Base-by-base conservation (phyloP, 1,284 basidiomycete species). In the Tylopilus sp. region DNA sequence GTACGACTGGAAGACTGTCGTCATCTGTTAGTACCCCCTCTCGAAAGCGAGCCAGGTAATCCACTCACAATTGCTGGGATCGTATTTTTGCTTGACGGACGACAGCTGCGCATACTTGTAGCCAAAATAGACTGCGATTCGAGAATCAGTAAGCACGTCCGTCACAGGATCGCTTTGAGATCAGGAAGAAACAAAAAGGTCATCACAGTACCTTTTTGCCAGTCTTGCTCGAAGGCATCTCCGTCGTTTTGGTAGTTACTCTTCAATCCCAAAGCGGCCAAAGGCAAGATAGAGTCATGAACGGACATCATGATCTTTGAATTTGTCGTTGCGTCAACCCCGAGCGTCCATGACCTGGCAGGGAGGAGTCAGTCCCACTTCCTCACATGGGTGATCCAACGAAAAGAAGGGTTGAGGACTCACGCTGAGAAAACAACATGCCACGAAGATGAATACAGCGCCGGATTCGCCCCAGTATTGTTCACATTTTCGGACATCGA, bases 161-260 rank as follows among this genome's bases (percentile, higher is more conserved):
- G 7, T 33, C 29, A 12, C 10, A 12, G 29, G 10, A 5, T 11
- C 11, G 10, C n/a, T 11, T 18, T 10, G 9, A 37, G 35, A 10
- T 12, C 10, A 14, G 7, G 11, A 37, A 20, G 20, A 20, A 36
- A 11, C 4, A 26, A 6, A 26, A 2, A 15, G 20, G 2, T 18
- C n/a, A n/a, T 21, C n/a, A 21, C 3, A 9, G 4, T 38, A 61
- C 63, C 31, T 51, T 57, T 33, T 53, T 65, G 56, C 59, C 61
- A 62, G 40, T 59, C 20, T 8, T 1, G 15, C 21, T 62, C 60
- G 24, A 54, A 62, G 2, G 52, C 9, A n/a, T 53, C 50, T 8
- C 46, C 61, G 28, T 62, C 61, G 18, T 62, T 65, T 26, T 64
- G 61, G 47, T 62, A 62, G 39, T 57, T 63, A 7, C 52, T 41